Conservation (phyloP, 257 asterid genomes). For the Przewalskia tangutica region DNA sequence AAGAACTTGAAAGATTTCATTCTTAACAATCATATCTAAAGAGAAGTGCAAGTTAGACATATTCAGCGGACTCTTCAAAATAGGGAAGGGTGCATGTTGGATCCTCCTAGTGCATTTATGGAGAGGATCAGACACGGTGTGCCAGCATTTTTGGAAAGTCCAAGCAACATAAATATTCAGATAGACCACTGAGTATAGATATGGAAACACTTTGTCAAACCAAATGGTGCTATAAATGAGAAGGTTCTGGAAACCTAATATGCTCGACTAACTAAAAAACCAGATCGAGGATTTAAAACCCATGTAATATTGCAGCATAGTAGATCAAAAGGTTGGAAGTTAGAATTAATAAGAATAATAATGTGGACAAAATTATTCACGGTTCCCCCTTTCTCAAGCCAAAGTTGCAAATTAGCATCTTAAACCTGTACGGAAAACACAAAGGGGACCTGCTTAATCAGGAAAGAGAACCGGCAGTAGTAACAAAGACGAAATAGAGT, state of each 20-base stretch:
- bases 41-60: no score
- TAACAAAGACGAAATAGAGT: constrained; percentile 7
- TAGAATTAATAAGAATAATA: not conserved
- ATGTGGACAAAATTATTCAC: constrained; percentile 32
- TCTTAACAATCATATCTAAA: no score
- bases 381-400: constrained; percentile 33
- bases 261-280: not conserved
- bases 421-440: constrained; percentile 42
- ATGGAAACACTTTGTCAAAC: not conserved
- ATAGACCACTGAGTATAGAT: not conserved
- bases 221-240: not conserved
- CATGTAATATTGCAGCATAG: not conserved
- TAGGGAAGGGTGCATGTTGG: no score
- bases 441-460: constrained; percentile 14
- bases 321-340: not conserved
- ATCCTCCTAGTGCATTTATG: no score
- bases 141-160: no score
- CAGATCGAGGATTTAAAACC: not conserved
- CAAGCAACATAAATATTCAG: no score
- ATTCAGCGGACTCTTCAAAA: no score
- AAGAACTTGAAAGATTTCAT: no score
- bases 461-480: constrained; percentile 13
- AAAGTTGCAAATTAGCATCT: constrained; percentile 35
- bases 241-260: not conserved
- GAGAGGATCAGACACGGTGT: no score